Evolutionary conservation across 768 basidiomycete species (phyloP).

Genomic region (Cantharellus cinnabarinus): DNA sequence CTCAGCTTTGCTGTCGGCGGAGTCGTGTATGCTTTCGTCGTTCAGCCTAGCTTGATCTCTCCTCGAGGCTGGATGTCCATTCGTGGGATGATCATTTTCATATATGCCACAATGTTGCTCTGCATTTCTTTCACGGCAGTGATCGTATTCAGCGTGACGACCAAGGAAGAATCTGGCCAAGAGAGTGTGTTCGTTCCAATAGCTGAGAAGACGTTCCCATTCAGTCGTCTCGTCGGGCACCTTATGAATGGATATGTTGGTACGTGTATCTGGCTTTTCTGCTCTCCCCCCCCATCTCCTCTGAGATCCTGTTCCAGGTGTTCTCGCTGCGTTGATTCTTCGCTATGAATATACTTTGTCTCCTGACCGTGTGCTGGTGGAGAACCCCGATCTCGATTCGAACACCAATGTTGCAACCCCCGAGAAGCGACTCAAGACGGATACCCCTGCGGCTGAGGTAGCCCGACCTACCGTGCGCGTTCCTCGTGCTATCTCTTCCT

Average conservation of each 20-base stretch:
- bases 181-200: not conserved
- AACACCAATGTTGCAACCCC: not conserved
- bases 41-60: not conserved
- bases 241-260: not conserved
- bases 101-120: not conserved
- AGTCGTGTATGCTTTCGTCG: not conserved
- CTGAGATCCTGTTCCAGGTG: not conserved
- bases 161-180: not conserved
- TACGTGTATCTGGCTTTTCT: not conserved
- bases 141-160: not conserved
- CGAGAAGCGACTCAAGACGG: not conserved
- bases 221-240: not conserved
- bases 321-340: not conserved
- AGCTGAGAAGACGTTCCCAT: not conserved
- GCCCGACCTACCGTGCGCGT: not conserved
- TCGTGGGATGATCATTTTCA: not conserved
- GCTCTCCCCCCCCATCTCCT: not conserved
- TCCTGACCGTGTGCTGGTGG: not conserved
- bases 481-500: not conserved
- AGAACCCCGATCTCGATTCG: no score
- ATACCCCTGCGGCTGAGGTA: not conserved
- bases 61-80: not conserved
- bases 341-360: not conserved
- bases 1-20: not conserved
- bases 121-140: not conserved